Base-by-base conservation (phyloP, 2,329 filamentous ascomycete genomes). In the Botrytis hyacinthi region DNA sequence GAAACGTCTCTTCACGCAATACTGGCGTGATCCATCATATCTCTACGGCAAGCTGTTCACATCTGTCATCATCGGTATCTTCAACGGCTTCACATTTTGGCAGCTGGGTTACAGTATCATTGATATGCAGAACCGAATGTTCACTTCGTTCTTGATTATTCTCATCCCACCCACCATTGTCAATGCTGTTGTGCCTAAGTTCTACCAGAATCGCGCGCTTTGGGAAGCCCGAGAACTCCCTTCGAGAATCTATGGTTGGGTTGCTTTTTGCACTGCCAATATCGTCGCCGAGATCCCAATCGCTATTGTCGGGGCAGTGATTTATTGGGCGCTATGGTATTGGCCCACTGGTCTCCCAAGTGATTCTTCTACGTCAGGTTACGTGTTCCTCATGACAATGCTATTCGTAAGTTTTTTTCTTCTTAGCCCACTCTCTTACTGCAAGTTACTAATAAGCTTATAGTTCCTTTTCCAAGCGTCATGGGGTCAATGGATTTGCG, bases 81-180 rank as follows among this genome's bases (percentile, higher is more conserved):
- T 94, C 85, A 93, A 93, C 82, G 91, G 91, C 35, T 94, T 93
- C 82, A 93, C 92, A 6, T 94, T 93, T 83, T 94, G 87, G 85
- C 84, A 90, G 77, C 86, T 93, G 4, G 90, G 90, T 3, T 85
- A 90, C 80, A 87, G 85, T 0, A 84, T 92, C 66, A 86, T 87
- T 22, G 91, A 92, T 78, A 90, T 94, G 86, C 91, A 94, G 80
- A 90, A 93, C 82, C 88, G 92, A 77, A 91, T 94, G 87, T 95
- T 95, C 85, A 92, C 91, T 0, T 82, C 84, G 70, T 93, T 92
- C 82, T 78, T 93, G 35, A 87, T 91, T 69, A 82, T 91, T 14
- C 85, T 94, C 1, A 79, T 81, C 70, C 90, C 92, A 0, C 90
- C 92, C 0, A 91, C 91, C 37, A 85, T 94, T 69, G 87, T 95